Base-by-base conservation (phyloP, 805 yeast species). In the Cyberlindnera bimundalis region DNA sequence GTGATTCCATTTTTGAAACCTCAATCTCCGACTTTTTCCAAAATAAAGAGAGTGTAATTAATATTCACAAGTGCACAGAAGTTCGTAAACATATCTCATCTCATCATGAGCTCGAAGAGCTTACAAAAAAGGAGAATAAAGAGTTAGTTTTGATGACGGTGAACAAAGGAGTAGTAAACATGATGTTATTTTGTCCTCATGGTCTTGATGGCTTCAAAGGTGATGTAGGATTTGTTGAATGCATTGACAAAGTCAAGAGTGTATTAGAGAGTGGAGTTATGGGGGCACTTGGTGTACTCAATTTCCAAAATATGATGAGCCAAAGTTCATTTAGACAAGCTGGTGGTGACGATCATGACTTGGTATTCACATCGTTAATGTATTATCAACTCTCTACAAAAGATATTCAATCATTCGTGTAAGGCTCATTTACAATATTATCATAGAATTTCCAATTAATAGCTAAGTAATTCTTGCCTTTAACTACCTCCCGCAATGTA, bases 331-430 rank as follows among this genome's bases (percentile, higher is more conserved):
- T 40, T 29, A 39, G 30, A 27, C 34, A 27, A 24, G 35, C 35
- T 6, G 23, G 35, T 5, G 37, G 29, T 11, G 30, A 32, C 12
- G 26, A 29, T 7, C 40, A 48, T 18, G 43, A 35, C 12, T 19
- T 51, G 28, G 45, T 48, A 23, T 47, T 38, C 31, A 34, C 48
- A 17, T 44, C 50, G n/a, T 37, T 51, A 12, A 45, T 48, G 48
- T 43, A 43, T 11, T 44, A 47, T 24, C 37, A 31, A 17, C 34
- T 43, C 20, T n/a, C 28, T 20, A 15, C 29, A 8, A 8, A 23
- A 23, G 25, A 23, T 9, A 8, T 27, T 27, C 7, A 9, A n/a
- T 15, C 14, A 8, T 9, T 27, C 8, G 13, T 27, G n/a, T n/a
- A n/a, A n/a, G n/a, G n/a, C n/a, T n/a, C n/a, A n/a, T n/a, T n/a